These are phyloP conservation scores for Saposhnikovia divaricata DNA, from an alignment of 129 eudicot species.

Conservation along the genomic window DNA sequence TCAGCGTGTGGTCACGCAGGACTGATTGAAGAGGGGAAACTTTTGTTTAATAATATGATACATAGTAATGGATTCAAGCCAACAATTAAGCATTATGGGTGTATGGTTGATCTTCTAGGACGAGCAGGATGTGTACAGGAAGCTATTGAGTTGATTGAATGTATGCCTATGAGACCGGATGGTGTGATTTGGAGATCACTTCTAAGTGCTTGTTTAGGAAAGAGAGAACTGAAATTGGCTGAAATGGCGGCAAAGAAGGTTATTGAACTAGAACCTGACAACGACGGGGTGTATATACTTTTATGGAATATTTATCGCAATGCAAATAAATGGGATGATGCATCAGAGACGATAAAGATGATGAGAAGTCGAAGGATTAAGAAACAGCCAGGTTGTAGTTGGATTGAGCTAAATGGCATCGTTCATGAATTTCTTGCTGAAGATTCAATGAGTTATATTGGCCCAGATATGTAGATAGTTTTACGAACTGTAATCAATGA, in stretches of 20 bases:
- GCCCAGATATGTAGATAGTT: constrained; percentile 6
- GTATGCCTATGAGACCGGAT: constrained; percentile 62
- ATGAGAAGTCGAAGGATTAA: constrained; percentile 59
- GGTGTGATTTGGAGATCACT: constrained; percentile 72
- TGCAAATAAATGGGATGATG: constrained; percentile 48
- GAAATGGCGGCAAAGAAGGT: constrained; percentile 49
- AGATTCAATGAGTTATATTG: constrained; percentile 16
- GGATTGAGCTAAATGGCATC: constrained; percentile 64
- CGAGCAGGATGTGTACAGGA: constrained; percentile 48
- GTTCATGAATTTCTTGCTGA: constrained; percentile 60
- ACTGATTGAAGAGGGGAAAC: constrained; percentile 34
- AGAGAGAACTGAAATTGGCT: constrained; percentile 34
- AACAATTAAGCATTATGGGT: constrained; percentile 52
- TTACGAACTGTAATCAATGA: constrained; percentile 20
- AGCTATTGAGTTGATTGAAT: constrained; percentile 38
- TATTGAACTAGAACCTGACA: constrained; percentile 51
- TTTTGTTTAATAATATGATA: constrained; percentile 30
- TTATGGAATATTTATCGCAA: constrained; percentile 43
- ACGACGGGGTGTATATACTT: constrained; percentile 55
- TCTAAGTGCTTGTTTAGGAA: constrained; percentile 41
- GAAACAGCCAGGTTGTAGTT: constrained; percentile 70
- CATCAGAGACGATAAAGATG: constrained; percentile 32
- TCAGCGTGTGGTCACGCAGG: constrained; percentile 68
- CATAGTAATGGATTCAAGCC: constrained; percentile 27
- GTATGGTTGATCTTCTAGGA: constrained; percentile 58